Evolutionary conservation across 306 rosid species (phyloP).

Genomic region (Malus asiatica): DNA sequence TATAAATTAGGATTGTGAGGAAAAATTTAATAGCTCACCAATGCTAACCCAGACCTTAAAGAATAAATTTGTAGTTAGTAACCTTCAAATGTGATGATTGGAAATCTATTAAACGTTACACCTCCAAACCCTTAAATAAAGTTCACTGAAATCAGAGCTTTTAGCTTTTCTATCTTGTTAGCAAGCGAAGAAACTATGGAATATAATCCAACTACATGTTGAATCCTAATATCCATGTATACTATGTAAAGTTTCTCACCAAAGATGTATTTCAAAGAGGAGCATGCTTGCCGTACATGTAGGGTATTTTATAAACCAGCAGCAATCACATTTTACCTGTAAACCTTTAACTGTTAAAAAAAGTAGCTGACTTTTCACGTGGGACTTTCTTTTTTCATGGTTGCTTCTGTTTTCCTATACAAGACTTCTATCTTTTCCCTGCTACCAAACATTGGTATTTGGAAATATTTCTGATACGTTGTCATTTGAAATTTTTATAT

Average conservation of each 20-base stretch:
- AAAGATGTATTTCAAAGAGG: neutral
- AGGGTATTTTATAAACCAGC: neutral
- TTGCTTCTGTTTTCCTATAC: neutral
- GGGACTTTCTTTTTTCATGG: neutral
- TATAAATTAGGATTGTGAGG: neutral
- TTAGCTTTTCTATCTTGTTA: neutral
- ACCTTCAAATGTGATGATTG: neutral
- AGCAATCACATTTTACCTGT: neutral
- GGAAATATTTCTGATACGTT: neutral
- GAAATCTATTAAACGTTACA: neutral
- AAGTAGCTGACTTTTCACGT: neutral
- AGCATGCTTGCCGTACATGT: neutral
- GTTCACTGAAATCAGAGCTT: neutral
- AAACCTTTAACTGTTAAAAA: too few species aligned
- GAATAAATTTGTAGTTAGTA: neutral
- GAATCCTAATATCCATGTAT: neutral
- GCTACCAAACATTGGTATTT: neutral
- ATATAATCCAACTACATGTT: neutral
- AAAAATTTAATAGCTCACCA: neutral
- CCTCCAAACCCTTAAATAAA: neutral
- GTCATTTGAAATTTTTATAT: neutral
- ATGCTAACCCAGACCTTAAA: neutral
- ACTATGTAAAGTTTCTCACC: neutral
- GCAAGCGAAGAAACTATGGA: neutral
- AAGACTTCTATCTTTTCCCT: neutral